Evolutionary conservation across 2,329 filamentous ascomycete genomes (phyloP).

Genomic region (Mycocentrospora acerina): DNA sequence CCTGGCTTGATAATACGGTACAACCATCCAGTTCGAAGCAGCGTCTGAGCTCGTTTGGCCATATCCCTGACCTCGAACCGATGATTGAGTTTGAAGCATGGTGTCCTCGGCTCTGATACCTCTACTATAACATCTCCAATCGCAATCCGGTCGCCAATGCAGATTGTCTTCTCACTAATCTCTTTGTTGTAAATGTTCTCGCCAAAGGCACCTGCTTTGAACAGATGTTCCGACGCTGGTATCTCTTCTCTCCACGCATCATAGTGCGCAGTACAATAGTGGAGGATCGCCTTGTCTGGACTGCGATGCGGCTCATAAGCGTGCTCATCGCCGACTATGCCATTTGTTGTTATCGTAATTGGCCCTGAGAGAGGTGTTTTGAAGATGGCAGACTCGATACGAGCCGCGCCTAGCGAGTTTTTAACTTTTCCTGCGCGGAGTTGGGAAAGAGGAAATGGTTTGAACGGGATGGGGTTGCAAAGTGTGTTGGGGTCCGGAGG

Average conservation of each 20-base stretch:
- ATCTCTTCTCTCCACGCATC: conserved; percentile 55
- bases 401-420: conserved; percentile 53
- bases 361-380: conserved; percentile 51
- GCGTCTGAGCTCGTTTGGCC: conserved; percentile 58
- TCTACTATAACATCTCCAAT: conserved; percentile 57
- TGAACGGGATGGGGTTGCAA: conserved; percentile 25
- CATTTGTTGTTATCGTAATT: conserved; percentile 51
- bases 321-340: conserved; percentile 63
- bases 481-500: conserved; percentile 23
- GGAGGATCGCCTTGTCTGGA: conserved; percentile 63
- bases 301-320: conserved; percentile 64
- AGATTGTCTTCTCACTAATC: conserved; percentile 66
- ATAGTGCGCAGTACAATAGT: conserved; percentile 64
- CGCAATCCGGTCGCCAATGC: conserved; percentile 63
- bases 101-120: conserved; percentile 62
- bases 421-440: conserved; percentile 61
- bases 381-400: conserved; percentile 58
- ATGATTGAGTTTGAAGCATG: conserved; percentile 70
- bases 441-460: conserved; percentile 55
- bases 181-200: conserved; percentile 62
- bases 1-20: conserved; percentile 63
- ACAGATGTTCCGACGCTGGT: conserved; percentile 54
- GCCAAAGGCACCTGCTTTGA: conserved; percentile 62
- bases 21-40: conserved; percentile 65
- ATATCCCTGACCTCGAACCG: conserved; percentile 66